phyloP scores from a whole-genome alignment of 148 eudicot species.

The Rhododendron henanense region DNA sequence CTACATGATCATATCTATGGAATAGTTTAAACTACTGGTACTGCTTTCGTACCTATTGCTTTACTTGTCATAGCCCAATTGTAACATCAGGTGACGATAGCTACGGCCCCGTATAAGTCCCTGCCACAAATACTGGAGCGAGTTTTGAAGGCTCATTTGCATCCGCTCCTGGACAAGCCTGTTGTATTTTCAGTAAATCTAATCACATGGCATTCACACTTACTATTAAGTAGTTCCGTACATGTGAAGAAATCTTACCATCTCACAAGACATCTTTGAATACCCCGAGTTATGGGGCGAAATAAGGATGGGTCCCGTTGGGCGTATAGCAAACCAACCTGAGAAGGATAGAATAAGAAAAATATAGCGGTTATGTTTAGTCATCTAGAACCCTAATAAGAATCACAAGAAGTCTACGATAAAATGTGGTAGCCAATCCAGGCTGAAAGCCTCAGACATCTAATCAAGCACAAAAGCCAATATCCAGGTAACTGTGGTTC shows the following conservation, averaged over 20 bases:
- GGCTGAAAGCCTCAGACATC: conserved; percentile 1
- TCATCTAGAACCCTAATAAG: conserved; percentile 3
- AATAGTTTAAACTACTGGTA: not conserved
- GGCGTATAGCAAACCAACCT: conserved; percentile 88
- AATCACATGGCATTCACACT: conserved; percentile 16
- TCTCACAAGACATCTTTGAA: conserved; percentile 94
- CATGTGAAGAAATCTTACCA: conserved; percentile 48
- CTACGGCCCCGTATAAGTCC: conserved; percentile 79
- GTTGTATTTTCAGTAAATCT: conserved; percentile 17
- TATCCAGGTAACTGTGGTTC: not conserved
- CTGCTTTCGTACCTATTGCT: conserved; percentile 36
- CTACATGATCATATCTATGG: not conserved
- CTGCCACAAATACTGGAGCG: conserved; percentile 62
- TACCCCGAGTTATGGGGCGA: conserved; percentile 79
- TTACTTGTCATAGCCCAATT: conserved; percentile 54
- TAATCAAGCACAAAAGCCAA: not conserved
- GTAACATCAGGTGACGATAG: conserved; percentile 88
- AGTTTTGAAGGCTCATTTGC: conserved; percentile 43
- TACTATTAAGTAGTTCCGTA: not conserved
- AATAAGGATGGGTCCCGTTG: conserved; percentile 88
- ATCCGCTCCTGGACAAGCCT: conserved; percentile 90
- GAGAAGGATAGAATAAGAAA: conserved; percentile 17
- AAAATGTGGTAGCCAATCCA: not conserved
- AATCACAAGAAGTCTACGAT: not conserved
- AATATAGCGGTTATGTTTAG: not conserved